Conservation (phyloP, 1,284 basidiomycete genomes). For the Prillingera fragicola region DNA sequence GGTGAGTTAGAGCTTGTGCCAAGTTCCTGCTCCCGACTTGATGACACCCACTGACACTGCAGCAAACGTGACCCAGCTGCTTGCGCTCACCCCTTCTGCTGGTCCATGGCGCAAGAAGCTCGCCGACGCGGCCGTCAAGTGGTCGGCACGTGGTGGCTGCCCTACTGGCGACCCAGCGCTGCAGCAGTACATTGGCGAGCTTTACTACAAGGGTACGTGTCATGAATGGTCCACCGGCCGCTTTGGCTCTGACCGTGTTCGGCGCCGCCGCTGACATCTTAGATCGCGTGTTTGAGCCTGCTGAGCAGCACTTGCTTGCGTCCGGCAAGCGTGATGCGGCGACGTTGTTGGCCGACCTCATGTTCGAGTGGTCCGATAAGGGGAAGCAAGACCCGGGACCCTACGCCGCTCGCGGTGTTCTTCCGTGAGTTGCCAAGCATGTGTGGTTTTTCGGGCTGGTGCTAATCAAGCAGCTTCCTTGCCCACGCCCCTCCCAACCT, state of each 20-base stretch:
- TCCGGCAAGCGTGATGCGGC: conserved; percentile 83
- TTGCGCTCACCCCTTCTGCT: conserved; percentile 46
- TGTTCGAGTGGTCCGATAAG: conserved; percentile 64
- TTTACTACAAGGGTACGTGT: conserved; percentile 77
- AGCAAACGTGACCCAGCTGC: conserved; percentile 49
- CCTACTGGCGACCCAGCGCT: conserved; percentile 78
- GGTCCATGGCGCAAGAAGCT: conserved; percentile 52
- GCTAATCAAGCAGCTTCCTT: conserved; percentile 59
- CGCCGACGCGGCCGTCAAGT: conserved; percentile 52
- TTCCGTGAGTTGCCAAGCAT: conserved; percentile 78
- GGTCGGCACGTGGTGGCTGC: conserved; percentile 71
- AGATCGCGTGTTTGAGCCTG: conserved; percentile 69
- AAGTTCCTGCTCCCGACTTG: too few species aligned
- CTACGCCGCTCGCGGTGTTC: conserved; percentile 72
- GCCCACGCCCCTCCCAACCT: conserved; percentile 78
- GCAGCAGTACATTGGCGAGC: conserved; percentile 79
- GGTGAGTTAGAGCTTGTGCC: conserved; percentile 59
- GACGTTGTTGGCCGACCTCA: conserved; percentile 73
- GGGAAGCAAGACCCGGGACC: conserved; percentile 44
- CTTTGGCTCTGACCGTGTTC: background rate
- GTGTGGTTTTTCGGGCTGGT: background rate
- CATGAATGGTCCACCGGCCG: background rate
- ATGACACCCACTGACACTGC: conserved; percentile 1
- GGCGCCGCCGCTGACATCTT: conserved; percentile 4
- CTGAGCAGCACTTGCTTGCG: conserved; percentile 73